Evolutionary conservation across 2,329 filamentous ascomycete species (phyloP).

Genomic region (Colletotrichum spaethianum): DNA sequence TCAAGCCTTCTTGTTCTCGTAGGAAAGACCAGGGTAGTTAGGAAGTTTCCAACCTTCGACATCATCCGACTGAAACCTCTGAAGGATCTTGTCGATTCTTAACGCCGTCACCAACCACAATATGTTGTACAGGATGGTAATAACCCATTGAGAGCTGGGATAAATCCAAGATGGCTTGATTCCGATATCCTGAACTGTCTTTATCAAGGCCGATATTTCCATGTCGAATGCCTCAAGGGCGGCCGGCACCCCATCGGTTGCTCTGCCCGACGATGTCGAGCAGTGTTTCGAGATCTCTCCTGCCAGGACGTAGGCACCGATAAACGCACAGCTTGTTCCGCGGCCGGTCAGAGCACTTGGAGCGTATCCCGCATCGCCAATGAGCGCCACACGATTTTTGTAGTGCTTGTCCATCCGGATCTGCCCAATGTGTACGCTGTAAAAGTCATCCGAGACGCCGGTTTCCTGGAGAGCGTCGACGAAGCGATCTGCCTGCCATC

Average conservation of each 20-base stretch:
- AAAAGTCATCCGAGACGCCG: slow-evolving; percentile 61
- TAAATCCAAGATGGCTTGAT: slow-evolving; percentile 3
- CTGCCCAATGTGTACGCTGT: slow-evolving; percentile 59
- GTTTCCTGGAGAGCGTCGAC: slow-evolving; percentile 47
- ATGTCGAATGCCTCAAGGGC: slow-evolving; percentile 61
- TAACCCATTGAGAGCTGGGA: slow-evolving; percentile 33
- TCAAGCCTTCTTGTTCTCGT: not conserved
- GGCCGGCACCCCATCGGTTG: slow-evolving; percentile 43
- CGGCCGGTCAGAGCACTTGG: slow-evolving; percentile 63
- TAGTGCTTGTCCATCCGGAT: slow-evolving; percentile 62
- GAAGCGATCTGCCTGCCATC: slow-evolving; percentile 62
- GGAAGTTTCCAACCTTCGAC: slow-evolving; percentile 32
- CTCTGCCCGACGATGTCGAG: slow-evolving; percentile 2
- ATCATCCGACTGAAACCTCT: slow-evolving; percentile 33
- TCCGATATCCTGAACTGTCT: slow-evolving; percentile 53
- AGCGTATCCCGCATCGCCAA: slow-evolving; percentile 69
- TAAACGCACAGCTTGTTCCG: slow-evolving; percentile 64
- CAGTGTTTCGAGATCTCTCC: slow-evolving; percentile 61
- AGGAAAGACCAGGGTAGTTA: slow-evolving; percentile 11
- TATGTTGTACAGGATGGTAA: slow-evolving; percentile 27
- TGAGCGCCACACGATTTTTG: slow-evolving; percentile 61
- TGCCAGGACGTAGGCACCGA: slow-evolving; percentile 69
- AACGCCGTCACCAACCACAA: slow-evolving; percentile 26
- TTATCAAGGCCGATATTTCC: slow-evolving; percentile 60
- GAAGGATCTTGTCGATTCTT: slow-evolving; percentile 30